These are phyloP conservation scores for Saccharomyces hybrid DNA, from an alignment of 1,139 yeast species.

Conservation along the genomic window DNA sequence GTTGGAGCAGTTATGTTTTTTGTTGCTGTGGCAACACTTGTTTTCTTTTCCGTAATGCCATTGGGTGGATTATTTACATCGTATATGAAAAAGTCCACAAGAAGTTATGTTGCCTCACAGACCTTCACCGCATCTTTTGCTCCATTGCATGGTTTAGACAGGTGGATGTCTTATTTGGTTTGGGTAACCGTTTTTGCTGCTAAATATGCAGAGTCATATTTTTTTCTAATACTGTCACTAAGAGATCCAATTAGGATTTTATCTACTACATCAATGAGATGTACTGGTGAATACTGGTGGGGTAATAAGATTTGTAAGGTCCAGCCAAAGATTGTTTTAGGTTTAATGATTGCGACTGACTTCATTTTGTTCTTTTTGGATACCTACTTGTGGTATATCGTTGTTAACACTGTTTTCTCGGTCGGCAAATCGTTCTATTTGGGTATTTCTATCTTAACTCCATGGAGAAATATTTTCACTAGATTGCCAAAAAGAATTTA, in stretches of 20 bases:
- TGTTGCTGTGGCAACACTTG: slow-evolving; percentile 74
- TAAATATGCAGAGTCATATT: slow-evolving; percentile 83
- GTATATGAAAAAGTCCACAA: slow-evolving; percentile 78
- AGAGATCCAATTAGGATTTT: slow-evolving; percentile 88
- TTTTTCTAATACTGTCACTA: slow-evolving; percentile 79
- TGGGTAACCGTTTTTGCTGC: slow-evolving; percentile 89
- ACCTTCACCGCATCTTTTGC: slow-evolving; percentile 92
- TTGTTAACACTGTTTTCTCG: slow-evolving; percentile 89
- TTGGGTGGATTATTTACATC: slow-evolving; percentile 94
- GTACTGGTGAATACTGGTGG: slow-evolving; percentile 89
- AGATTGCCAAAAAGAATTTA: slow-evolving; percentile 97
- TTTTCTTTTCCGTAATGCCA: slow-evolving; percentile 92
- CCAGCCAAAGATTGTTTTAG: slow-evolving; percentile 83
- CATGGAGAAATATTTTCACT: slow-evolving; percentile 98
- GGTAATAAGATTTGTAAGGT: slow-evolving; percentile 66
- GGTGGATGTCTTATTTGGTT: slow-evolving; percentile 91
- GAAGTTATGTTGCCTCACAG: slow-evolving; percentile 88
- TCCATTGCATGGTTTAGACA: slow-evolving; percentile 74
- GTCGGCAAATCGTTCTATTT: slow-evolving; percentile 96
- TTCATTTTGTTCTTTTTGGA: slow-evolving; percentile 93
- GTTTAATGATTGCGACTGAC: slow-evolving; percentile 88
- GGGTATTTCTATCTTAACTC: slow-evolving; percentile 97
- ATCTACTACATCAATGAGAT: slow-evolving; percentile 58
- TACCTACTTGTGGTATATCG: slow-evolving; percentile 97
- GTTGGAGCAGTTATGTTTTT: slow-evolving; percentile 87